Percentiles rank a stretch among this genome's conserved stretches.
phyloP scores from a whole-genome alignment of 495 filamentous ascomycete species.

The Astrothelium macrocarpum region DNA sequence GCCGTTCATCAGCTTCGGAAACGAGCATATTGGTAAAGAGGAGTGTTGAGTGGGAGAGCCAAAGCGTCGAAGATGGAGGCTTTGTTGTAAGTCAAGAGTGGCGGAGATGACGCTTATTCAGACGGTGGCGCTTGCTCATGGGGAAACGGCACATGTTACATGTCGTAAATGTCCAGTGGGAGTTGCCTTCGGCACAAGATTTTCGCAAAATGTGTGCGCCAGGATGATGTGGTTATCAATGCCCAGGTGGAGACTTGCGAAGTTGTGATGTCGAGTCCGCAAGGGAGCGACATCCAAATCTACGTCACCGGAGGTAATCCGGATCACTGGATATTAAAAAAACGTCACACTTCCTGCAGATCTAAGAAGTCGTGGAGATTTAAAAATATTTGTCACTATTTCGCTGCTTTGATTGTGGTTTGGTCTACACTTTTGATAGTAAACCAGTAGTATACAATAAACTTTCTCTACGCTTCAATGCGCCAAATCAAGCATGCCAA shows the following conservation, averaged over 20 bases:
- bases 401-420: background rate
- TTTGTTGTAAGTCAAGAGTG: background rate
- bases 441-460: background rate
- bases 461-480: background rate
- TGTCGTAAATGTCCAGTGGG: background rate
- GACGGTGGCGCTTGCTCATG: background rate
- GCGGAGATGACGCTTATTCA: background rate
- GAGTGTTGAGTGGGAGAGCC: background rate
- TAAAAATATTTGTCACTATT: background rate
- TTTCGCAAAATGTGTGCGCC: background rate
- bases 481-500: background rate
- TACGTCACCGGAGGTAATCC: background rate
- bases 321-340: background rate
- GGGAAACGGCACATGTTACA: background rate
- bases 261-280: background rate
- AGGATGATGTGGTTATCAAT: background rate
- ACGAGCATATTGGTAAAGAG: background rate
- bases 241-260: background rate
- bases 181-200: background rate
- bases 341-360: background rate
- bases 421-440: background rate
- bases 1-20: background rate
- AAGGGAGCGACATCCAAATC: background rate
- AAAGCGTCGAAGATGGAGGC: background rate
- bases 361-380: background rate